Percentiles rank a stretch among this genome's conserved stretches.
phyloP scores from a whole-genome alignment of 805 yeast genomes.

The Candida orba region DNA sequence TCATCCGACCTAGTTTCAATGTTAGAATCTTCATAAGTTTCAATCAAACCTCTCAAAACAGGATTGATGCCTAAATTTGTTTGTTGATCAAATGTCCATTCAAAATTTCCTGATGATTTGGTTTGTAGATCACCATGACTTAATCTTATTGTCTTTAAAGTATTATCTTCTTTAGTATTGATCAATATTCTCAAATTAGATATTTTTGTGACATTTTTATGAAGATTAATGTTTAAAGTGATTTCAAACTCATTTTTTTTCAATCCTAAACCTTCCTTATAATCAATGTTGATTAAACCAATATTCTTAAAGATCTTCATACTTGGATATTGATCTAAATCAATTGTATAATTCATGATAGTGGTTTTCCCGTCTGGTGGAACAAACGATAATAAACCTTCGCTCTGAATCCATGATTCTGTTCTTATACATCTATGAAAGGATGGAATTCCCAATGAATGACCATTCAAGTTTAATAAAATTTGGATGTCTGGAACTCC shows the following conservation, averaged over 20 bases:
- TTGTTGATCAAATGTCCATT: constrained; percentile 61
- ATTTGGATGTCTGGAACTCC: constrained; percentile 72
- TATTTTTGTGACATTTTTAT: constrained; percentile 38
- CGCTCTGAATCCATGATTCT: constrained; percentile 40
- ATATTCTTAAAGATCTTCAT: constrained; percentile 12
- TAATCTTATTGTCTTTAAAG: constrained; percentile 50
- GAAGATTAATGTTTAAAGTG: constrained; percentile 26
- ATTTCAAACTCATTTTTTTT: constrained; percentile 35
- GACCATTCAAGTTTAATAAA: constrained; percentile 39
- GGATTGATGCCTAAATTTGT: constrained; percentile 62
- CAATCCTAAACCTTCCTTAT: constrained; percentile 27
- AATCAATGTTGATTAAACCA: constrained; percentile 26
- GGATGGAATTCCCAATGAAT: constrained; percentile 47
- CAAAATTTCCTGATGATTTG: constrained; percentile 44
- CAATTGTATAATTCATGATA: constrained; percentile 57
- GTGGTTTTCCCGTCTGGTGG: constrained; percentile 84
- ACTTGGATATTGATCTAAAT: constrained; percentile 29
- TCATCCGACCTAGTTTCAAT: neutral
- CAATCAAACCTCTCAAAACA: constrained; percentile 53
- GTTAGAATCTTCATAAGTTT: constrained; percentile 18
- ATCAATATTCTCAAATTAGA: constrained; percentile 41
- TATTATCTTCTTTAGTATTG: constrained; percentile 21
- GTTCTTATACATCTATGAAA: constrained; percentile 66
- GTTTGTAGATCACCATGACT: constrained; percentile 74
- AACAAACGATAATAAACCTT: constrained; percentile 52